phyloP scores from a whole-genome alignment of 352 stramenopile species.

The Globisporangium rhizosaccharum region DNA sequence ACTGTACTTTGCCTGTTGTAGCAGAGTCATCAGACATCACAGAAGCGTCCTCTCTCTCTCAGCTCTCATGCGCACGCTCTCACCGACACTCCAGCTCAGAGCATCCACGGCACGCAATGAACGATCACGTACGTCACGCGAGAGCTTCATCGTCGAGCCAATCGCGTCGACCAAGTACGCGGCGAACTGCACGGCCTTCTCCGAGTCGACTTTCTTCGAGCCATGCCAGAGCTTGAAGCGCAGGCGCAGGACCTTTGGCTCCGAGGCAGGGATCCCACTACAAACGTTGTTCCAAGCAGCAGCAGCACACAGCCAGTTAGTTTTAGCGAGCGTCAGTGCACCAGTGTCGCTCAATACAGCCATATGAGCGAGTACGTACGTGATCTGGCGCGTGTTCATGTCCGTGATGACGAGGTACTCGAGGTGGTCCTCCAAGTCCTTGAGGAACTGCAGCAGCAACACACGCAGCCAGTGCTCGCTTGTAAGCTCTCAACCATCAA shows the following conservation, averaged over 20 bases:
- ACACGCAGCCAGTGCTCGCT: background rate
- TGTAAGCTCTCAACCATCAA: background rate
- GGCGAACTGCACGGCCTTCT: slow-evolving; percentile 40
- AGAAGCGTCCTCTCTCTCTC: background rate
- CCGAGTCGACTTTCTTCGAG: slow-evolving; percentile 55
- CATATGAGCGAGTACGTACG: slow-evolving; percentile 26
- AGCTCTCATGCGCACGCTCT: too few species aligned
- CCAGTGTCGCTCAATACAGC: too few species aligned
- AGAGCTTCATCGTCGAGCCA: slow-evolving; percentile 73
- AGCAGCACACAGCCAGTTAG: background rate
- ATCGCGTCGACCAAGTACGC: slow-evolving; percentile 54
- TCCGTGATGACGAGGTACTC: slow-evolving; percentile 79
- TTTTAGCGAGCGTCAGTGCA: background rate
- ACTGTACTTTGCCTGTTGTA: slow-evolving; percentile 54
- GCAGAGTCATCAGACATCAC: background rate
- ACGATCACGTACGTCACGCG: slow-evolving; percentile 43
- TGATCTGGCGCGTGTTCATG: slow-evolving; percentile 55
- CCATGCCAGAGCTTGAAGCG: slow-evolving; percentile 58
- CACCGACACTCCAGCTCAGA: background rate
- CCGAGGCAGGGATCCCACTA: slow-evolving; percentile 62
- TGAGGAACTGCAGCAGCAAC: slow-evolving; percentile 33
- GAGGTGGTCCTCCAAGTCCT: slow-evolving; percentile 59
- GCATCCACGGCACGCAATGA: background rate
- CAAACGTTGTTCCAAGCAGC: slow-evolving; percentile 1
- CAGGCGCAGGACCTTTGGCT: slow-evolving; percentile 54